Percentiles rank a stretch among this genome's conserved stretches.
phyloP scores from a whole-genome alignment of 2,329 filamentous ascomycete genomes.

The Aspergillus brasiliensis region DNA sequence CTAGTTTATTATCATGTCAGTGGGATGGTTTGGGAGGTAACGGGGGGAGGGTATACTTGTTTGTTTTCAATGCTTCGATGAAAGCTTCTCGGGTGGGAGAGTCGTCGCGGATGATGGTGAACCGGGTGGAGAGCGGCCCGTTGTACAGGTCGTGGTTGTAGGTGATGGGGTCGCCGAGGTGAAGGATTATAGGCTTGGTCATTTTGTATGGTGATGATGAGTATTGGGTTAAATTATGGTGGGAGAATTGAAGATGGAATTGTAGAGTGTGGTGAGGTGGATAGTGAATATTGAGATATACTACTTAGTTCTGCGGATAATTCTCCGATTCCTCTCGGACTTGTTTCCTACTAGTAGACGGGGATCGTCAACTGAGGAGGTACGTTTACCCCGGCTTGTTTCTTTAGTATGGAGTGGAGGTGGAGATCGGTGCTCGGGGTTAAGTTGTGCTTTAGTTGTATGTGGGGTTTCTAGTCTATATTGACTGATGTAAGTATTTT shows the following conservation, averaged over 20 bases:
- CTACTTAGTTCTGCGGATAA: not conserved
- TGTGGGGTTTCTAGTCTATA: not conserved
- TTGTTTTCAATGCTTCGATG: constrained; percentile 41
- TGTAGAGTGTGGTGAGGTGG: too few species aligned
- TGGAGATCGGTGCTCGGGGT: too few species aligned
- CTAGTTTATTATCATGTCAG: constrained; percentile 13
- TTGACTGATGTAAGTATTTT: not conserved
- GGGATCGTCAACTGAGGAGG: too few species aligned
- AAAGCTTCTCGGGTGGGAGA: constrained; percentile 39
- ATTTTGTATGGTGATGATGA: not conserved
- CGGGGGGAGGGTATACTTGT: constrained; percentile 7
- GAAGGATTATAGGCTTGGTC: constrained; percentile 40
- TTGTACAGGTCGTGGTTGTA: constrained; percentile 48
- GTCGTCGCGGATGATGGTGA: constrained; percentile 9
- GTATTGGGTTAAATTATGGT: not conserved
- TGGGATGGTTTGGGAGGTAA: not conserved
- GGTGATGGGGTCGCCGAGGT: constrained; percentile 49
- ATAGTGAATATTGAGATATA: too few species aligned
- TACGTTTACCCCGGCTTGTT: not conserved
- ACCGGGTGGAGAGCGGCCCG: not conserved
- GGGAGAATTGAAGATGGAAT: not conserved
- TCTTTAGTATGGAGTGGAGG: not conserved
- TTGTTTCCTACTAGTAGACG: too few species aligned
- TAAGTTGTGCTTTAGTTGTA: too few species aligned
- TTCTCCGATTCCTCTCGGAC: not conserved